Base-by-base conservation (phyloP, 2,329 filamentous ascomycete genomes). In the Colletotrichum sp. region DNA sequence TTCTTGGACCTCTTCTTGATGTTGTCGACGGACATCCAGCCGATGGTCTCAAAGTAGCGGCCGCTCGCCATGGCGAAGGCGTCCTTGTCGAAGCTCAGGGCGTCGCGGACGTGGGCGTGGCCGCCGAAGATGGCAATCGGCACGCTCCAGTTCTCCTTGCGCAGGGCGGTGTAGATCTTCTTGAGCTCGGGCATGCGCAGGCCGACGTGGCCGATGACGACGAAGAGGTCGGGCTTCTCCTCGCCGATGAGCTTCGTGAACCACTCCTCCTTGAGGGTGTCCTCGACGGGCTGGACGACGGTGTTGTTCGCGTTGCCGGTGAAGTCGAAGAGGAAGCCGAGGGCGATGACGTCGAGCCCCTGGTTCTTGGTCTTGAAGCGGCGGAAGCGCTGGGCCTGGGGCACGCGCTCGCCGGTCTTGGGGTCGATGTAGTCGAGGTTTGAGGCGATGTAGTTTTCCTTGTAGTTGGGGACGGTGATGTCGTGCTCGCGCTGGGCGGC, bases 291-390 rank as follows among this genome's bases (percentile, higher is more conserved):
- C 79, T 95, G 92, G 1, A 98, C 95, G 5, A 95, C 88, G 0
- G 95, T 98, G 83, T 98, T 98, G 82, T 98, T 97, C 71, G 94
- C 94, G 83, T 98, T 98, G 21, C 93, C 92, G 1, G 91, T 95
- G 80, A 99, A 99, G 85, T 99, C 93, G 84, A 98, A 99, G 5
- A 99, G 86, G 84, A 99, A 98, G 3, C 97, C 97, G 83, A 99
- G 96, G 0, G 96, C 95, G 64, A 98, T 87, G 73, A 99, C 92
- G 18, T 94, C 91, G 75, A 98, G 92, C 6, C 94, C 94, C 79
- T 95, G 95, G 78, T 97, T 95, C 87, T 96, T 96, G 7, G 97
- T 99, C 72, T 91, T 96, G 84, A 99, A 98, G 81, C 95, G 97
- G 82, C 94, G 93, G 85, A 93, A 98, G 13, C 96, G 91, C 79